These are phyloP conservation scores for Carex parvula DNA, from an alignment of 176 grass and related monocot genomes.

Conservation along the genomic window DNA sequence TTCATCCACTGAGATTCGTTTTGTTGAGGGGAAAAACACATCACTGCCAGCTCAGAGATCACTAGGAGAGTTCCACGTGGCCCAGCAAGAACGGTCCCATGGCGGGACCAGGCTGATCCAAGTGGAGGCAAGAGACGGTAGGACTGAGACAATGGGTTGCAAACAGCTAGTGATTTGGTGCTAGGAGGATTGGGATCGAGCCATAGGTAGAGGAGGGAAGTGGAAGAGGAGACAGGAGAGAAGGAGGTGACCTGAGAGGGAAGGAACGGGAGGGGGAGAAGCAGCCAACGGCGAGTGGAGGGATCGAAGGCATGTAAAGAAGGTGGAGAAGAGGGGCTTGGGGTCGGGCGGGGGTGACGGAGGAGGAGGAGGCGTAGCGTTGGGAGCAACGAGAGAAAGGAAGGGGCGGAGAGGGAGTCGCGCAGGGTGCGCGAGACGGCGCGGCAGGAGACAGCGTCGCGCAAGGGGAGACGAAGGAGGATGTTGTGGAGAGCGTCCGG, in stretches of 20 bases:
- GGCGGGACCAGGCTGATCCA: conserved; percentile 96
- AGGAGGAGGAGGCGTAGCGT: conserved; percentile 64
- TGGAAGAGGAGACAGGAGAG: conserved; percentile 78
- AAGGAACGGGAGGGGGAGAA: conserved; percentile 84
- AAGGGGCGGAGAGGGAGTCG: conserved; percentile 39
- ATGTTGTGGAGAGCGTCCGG: conserved; percentile 81
- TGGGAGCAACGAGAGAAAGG: conserved; percentile 47
- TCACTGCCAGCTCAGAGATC: conserved; percentile 84
- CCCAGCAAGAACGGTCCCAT: conserved; percentile 91
- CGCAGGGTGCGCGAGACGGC: conserved; percentile 55
- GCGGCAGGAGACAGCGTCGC: conserved; percentile 69
- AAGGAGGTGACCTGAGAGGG: conserved; percentile 54
- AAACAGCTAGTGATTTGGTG: conserved; percentile 80
- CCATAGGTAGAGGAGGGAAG: conserved; percentile 96
- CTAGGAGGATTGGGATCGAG: conserved; percentile 46
- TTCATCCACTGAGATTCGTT: conserved; percentile 69
- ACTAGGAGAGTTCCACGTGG: conserved; percentile 60
- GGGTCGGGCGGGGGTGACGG: conserved; percentile 58
- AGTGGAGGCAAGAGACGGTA: conserved; percentile 77
- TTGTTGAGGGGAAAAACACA: conserved; percentile 54
- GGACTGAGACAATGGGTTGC: conserved; percentile 76
- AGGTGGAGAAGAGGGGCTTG: conserved; percentile 1
- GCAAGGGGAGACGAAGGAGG: conserved; percentile 63
- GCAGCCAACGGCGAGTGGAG: conserved; percentile 56
- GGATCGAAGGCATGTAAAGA: conserved; percentile 88